Conservation (phyloP, 78 protist species). For the Cyanophora paradoxa region DNA sequence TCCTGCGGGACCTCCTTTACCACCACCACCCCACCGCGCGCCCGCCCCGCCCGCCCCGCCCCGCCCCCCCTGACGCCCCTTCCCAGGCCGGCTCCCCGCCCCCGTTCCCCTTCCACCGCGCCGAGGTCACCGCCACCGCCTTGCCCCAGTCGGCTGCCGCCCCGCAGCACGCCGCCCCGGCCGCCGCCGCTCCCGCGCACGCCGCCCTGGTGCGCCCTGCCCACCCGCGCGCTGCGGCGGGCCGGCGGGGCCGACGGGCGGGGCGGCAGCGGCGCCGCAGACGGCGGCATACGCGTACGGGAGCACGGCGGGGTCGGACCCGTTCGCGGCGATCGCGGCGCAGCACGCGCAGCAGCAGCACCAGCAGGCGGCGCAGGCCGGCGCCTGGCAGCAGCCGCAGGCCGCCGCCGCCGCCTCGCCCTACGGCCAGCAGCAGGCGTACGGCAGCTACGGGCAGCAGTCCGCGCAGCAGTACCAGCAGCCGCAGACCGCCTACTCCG, state of each 20-base stretch:
- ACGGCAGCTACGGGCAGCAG: not conserved
- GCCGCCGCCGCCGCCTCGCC: not conserved
- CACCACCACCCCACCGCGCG: slow-evolving; percentile 9
- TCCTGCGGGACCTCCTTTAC: not conserved
- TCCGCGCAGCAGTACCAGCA: not conserved
- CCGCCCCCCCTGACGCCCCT: slow-evolving; percentile 19
- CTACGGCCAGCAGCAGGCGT: too few relatives aligned
- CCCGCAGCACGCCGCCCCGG: slow-evolving; percentile 4
- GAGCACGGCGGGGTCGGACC: too few relatives aligned
- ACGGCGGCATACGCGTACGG: too few relatives aligned
- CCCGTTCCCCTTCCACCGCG: slow-evolving; percentile 11
- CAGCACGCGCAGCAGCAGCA: slow-evolving; percentile 4
- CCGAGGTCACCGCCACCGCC: slow-evolving; percentile 13
- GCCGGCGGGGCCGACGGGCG: not conserved
- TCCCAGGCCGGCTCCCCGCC: not conserved
- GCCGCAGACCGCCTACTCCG: slow-evolving; percentile 1
- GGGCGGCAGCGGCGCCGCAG: not conserved
- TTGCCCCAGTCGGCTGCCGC: not conserved
- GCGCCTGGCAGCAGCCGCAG: not conserved
- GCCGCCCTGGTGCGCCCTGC: not conserved
- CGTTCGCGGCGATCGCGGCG: not conserved
- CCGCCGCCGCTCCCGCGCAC: not conserved
- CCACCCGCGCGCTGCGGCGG: not conserved
- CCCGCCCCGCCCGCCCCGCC: slow-evolving; percentile 15
- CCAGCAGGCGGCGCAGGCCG: not conserved